A percentile compares a stretch with the other conserved stretches of the same genome.
Conservation (phyloP, 2,329 filamentous ascomycete genomes). For the Daldinia eschscholtzii region DNA sequence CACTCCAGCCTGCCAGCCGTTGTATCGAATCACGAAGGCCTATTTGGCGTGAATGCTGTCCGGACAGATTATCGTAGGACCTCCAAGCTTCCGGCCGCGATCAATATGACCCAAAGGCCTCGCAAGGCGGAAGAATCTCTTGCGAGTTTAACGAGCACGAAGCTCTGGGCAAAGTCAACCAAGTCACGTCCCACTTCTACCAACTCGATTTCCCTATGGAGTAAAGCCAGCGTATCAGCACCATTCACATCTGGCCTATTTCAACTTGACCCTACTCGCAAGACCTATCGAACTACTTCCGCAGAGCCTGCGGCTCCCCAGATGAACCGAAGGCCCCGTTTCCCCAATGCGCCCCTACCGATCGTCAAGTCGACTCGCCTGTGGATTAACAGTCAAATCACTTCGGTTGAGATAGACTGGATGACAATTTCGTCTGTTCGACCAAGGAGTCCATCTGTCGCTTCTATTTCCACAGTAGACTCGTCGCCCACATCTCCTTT, state of each 20-base stretch:
- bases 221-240: conserved; percentile 11
- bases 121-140: conserved; percentile 31
- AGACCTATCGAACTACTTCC: conserved; percentile 51
- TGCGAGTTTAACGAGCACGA: conserved; percentile 33
- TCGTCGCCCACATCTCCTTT: conserved; percentile 41
- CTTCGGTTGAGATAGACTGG: conserved; percentile 46
- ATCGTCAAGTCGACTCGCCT: conserved; percentile 47
- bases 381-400: conserved; percentile 42
- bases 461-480: conserved; percentile 41
- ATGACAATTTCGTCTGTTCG: conserved; percentile 47
- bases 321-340: conserved; percentile 54
- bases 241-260: conserved; percentile 47
- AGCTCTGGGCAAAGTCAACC: conserved; percentile 41
- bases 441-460: conserved; percentile 43
- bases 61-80: conserved; percentile 40
- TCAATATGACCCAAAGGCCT: conserved; percentile 33
- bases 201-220: conserved; percentile 39
- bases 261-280: conserved; percentile 51
- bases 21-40: conserved; percentile 23
- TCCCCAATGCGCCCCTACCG: conserved; percentile 42
- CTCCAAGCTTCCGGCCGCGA: conserved; percentile 38
- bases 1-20: conserved; percentile 4
- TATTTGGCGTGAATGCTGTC: conserved; percentile 29
- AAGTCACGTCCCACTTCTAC: not conserved
- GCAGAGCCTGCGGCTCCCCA: conserved; percentile 53